These are phyloP conservation scores for Opeltia flavorubescens DNA, from an alignment of 495 filamentous ascomycete species.

Conservation along the genomic window DNA sequence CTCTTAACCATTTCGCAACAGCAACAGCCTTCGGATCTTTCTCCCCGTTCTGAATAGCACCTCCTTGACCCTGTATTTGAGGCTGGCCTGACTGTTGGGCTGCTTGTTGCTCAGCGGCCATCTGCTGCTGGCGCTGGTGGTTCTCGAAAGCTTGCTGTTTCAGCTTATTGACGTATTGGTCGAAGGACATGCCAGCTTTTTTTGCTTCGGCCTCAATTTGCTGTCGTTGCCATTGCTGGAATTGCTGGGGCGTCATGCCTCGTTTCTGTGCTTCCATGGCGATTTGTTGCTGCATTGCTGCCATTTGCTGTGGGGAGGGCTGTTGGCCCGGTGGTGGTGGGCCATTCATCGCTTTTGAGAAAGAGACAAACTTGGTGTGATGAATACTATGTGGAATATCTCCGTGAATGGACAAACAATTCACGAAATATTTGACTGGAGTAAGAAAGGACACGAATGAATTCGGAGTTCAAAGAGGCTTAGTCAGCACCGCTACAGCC, in stretches of 20 bases:
- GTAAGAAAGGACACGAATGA: neutral
- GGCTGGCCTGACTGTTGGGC: constrained; percentile 4
- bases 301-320: constrained; percentile 76
- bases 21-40: constrained; percentile 80
- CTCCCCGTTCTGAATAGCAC: constrained; percentile 44
- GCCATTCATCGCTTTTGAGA: constrained; percentile 24
- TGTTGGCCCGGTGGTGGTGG: constrained; percentile 38
- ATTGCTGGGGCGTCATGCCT: constrained; percentile 63
- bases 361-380: too few species aligned
- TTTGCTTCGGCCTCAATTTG: constrained; percentile 47
- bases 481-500: neutral
- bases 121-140: constrained; percentile 32
- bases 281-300: constrained; percentile 69
- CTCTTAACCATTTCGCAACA: constrained; percentile 75
- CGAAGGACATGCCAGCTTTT: constrained; percentile 45
- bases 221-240: constrained; percentile 44
- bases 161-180: constrained; percentile 50
- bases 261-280: constrained; percentile 59
- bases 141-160: constrained; percentile 47
- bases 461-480: neutral
- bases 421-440: neutral
- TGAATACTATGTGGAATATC: too few species aligned
- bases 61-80: constrained; percentile 20
- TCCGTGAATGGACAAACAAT: too few species aligned
- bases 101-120: constrained; percentile 25